Conservation (phyloP, 1,284 basidiomycete genomes). For the Rhodofomes roseus region DNA sequence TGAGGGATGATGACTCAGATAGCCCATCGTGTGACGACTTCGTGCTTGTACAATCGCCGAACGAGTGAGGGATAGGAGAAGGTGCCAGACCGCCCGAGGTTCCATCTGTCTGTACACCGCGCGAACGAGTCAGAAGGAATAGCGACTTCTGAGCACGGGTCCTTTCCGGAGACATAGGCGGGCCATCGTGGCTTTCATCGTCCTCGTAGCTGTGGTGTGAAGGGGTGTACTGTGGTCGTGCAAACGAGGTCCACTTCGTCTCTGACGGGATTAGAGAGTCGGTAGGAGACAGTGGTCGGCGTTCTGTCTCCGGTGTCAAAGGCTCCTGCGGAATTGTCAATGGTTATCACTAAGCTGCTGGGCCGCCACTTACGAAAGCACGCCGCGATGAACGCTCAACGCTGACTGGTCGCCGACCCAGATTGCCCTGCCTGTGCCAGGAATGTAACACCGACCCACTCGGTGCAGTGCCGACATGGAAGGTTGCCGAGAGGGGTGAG, state of each 20-base stretch:
- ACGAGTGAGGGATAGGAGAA: conserved; percentile 34
- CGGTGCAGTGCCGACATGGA: conserved; percentile 27
- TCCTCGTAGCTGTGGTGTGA: conserved; percentile 49
- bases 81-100: conserved; percentile 26
- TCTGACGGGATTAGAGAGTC: conserved; percentile 45
- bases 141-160: conserved; percentile 44
- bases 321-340: conserved; percentile 41
- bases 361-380: conserved; percentile 37
- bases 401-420: conserved; percentile 25
- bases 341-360: background rate
- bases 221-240: conserved; percentile 34
- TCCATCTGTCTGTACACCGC: conserved; percentile 74
- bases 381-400: conserved; percentile 24
- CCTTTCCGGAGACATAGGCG: conserved; percentile 35
- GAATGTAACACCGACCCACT: conserved; percentile 20
- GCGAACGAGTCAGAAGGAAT: conserved; percentile 58
- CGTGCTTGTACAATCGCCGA: conserved; percentile 32
- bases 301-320: conserved; percentile 57
- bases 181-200: conserved; percentile 36
- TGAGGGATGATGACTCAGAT: conserved; percentile 67
- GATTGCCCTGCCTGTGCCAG: conserved; percentile 14
- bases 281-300: conserved; percentile 52
- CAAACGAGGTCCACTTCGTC: conserved; percentile 37
- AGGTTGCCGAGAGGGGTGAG: conserved; percentile 24
- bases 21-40: conserved; percentile 50